phyloP scores from a whole-genome alignment of 1,284 basidiomycete genomes.

The Apiotrichum siamense region DNA sequence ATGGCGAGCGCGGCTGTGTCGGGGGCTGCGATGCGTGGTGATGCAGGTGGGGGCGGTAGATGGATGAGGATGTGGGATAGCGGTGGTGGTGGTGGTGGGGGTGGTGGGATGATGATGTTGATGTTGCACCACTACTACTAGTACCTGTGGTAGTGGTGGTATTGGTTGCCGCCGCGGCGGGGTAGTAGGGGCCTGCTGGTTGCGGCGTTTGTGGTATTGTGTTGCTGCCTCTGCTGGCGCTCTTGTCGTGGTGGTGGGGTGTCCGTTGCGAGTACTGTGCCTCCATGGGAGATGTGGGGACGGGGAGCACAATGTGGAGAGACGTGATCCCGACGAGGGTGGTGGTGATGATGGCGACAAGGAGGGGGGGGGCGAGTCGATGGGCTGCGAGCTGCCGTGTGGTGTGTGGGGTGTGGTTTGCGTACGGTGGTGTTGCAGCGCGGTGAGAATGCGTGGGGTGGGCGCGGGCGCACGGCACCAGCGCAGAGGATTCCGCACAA shows the following conservation, averaged over 20 bases:
- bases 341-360: too few relatives aligned
- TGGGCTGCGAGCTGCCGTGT: too few relatives aligned
- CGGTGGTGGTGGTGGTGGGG: too few relatives aligned
- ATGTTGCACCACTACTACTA: background rate
- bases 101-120: background rate
- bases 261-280: background rate
- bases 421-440: too few relatives aligned
- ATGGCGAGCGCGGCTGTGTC: background rate
- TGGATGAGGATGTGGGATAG: too few relatives aligned
- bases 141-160: background rate
- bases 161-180: background rate
- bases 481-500: too few relatives aligned
- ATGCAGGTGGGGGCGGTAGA: background rate
- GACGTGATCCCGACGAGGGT: too few relatives aligned
- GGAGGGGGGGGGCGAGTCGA: too few relatives aligned
- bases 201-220: background rate
- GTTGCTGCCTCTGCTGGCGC: background rate
- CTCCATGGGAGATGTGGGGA: constrained; percentile 2
- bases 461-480: too few relatives aligned
- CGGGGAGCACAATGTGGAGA: too few relatives aligned
- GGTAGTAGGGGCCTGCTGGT: background rate
- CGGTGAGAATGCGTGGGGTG: too few relatives aligned
- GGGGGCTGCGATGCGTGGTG: background rate
- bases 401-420: too few relatives aligned
- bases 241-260: background rate